Evolutionary conservation across 805 yeast genomes (phyloP).

Genomic region (Candida morakotiae): DNA sequence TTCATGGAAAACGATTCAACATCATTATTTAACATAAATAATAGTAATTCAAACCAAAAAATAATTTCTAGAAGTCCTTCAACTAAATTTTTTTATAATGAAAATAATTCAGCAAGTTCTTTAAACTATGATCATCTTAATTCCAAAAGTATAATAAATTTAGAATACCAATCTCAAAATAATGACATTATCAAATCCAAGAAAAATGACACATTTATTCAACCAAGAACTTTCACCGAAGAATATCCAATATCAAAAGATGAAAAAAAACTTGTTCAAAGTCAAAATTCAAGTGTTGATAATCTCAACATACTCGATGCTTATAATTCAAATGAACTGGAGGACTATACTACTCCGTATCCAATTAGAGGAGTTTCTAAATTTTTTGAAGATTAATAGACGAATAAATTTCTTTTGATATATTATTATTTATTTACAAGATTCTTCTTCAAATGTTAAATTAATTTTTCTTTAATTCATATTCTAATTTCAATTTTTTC

Average conservation of each 20-base stretch:
- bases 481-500: constrained; percentile 66
- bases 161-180: too few species aligned
- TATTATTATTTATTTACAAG: constrained; percentile 10
- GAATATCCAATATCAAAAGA: constrained; percentile 3
- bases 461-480: constrained; percentile 42
- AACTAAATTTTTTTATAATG: too few species aligned
- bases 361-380: constrained; percentile 30
- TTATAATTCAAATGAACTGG: constrained; percentile 2
- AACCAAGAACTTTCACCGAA: constrained; percentile 2
- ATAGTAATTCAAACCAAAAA: too few species aligned
- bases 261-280: neutral
- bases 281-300: neutral
- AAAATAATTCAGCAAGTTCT: neutral
- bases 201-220: too few species aligned
- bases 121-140: neutral
- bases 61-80: too few species aligned
- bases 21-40: too few species aligned
- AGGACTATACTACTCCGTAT: constrained; percentile 18
- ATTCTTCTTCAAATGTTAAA: too few species aligned
- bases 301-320: neutral
- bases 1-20: neutral
- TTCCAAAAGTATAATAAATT: too few species aligned
- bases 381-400: constrained; percentile 11
- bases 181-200: too few species aligned
- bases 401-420: constrained; percentile 13